Base-by-base conservation (phyloP, 2,329 filamentous ascomycete genomes). In the Tetracladium maxilliforme region DNA sequence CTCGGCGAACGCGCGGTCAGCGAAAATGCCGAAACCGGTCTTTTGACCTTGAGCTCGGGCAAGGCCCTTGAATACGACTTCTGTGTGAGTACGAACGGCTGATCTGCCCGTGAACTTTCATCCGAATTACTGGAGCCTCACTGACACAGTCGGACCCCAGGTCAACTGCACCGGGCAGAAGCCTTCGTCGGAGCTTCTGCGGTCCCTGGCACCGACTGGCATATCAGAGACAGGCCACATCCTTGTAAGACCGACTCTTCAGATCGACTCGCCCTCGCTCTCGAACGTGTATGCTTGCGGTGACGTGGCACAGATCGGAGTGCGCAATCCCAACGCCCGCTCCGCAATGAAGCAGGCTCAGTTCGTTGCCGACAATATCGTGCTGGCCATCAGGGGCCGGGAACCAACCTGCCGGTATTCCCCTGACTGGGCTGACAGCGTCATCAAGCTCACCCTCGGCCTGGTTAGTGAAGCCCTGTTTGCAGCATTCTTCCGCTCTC, bases 261-360 rank as follows among this genome's bases (percentile, higher is more conserved):
- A 66, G 27, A 35, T 67, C 6, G n/a, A n/a, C n/a, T n/a, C n/a
- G n/a, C n/a, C n/a, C 3, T 30, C 33, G 0, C 49, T 61, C 7
- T 51, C 56, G 3, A 58, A 69, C 31, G 52, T 77, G 3, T 78
- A 70, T 35, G 64, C 63, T 2, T 60, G 68, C n/a, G 73, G 73
- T 11, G 72, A 78, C 33, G 65, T 79, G 5, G 61, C 68, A 4
- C 62, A 65, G 14, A 58, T 57, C 2, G 52, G 55, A 1, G 50
- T 51, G 0, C 44, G 49, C 18, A 61, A 58, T 21, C 61, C 61
- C 6, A 72, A 71, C 38, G 65, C 61, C 0, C 54, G 69, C 7
- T 58, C 66, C 0, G 66, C 64, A 0, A 51, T 52, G 22, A 49
- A 53, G 8, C 71, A 77, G 37, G 64, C 61, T 4, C 47, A 51